Percentiles rank a stretch among this genome's conserved stretches.
These are phyloP conservation scores for Trypanosoma mega DNA, from an alignment of 208 protist genomes.

Conservation along the genomic window DNA sequence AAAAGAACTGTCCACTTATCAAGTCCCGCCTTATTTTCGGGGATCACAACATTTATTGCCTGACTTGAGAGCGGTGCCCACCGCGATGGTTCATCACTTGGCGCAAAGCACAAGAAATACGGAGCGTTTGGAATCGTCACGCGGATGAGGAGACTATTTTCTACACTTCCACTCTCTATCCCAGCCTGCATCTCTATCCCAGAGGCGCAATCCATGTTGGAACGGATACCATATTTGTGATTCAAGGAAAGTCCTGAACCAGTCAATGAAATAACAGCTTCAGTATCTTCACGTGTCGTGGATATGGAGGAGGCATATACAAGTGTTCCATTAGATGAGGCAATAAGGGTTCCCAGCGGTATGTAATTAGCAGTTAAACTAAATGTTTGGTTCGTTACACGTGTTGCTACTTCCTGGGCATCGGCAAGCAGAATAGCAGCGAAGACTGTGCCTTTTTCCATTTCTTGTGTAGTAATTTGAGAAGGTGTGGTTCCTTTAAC, in stretches of 20 bases:
- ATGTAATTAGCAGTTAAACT: slow-evolving; percentile 8
- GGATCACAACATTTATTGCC: slow-evolving; percentile 10
- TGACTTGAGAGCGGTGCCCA: slow-evolving; percentile 39
- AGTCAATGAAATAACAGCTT: slow-evolving; percentile 5
- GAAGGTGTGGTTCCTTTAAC: slow-evolving; percentile 12
- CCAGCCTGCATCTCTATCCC: slow-evolving; percentile 19
- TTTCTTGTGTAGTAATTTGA: background rate
- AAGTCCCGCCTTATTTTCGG: slow-evolving; percentile 6
- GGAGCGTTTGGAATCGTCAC: slow-evolving; percentile 29
- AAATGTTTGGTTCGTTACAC: slow-evolving; percentile 5
- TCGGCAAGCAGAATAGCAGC: background rate
- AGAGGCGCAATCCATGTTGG: slow-evolving; percentile 27
- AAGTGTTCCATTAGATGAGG: slow-evolving; percentile 4
- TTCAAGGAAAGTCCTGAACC: slow-evolving; percentile 61
- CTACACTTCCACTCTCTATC: slow-evolving; percentile 15
- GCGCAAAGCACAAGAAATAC: slow-evolving; percentile 73
- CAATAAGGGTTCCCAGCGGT: slow-evolving; percentile 8
- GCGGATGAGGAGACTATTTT: slow-evolving; percentile 34
- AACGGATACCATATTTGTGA: slow-evolving; percentile 59
- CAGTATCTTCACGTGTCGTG: background rate
- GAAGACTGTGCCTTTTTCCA: background rate
- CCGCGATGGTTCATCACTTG: slow-evolving; percentile 35
- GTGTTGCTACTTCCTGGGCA: background rate
- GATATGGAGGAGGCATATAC: slow-evolving; percentile 16
- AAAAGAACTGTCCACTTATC: slow-evolving; percentile 65